Evolutionary conservation across 768 basidiomycete species (phyloP).

Genomic region (Mycena haematopus): DNA sequence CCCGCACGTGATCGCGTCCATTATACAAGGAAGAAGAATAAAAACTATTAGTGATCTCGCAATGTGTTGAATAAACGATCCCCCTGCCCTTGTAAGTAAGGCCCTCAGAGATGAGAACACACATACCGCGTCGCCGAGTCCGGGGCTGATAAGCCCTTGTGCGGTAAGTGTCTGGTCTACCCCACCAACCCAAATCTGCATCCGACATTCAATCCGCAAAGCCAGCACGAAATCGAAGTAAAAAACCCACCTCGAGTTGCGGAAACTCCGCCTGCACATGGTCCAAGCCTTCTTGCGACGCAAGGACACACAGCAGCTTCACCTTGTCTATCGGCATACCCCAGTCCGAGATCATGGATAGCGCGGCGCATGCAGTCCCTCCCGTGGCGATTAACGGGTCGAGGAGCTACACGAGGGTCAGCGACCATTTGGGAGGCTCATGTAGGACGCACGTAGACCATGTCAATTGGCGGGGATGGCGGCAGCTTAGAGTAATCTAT

Average conservation of each 20-base stretch:
- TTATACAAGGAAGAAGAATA: neutral
- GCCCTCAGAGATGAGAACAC: conserved; percentile 2
- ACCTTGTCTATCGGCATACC: conserved; percentile 77
- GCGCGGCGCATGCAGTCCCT: conserved; percentile 87
- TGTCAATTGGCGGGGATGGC: conserved; percentile 73
- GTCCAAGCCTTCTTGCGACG: conserved; percentile 73
- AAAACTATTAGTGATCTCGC: conserved; percentile 37
- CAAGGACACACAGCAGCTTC: conserved; percentile 84
- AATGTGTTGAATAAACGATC: conserved; percentile 85
- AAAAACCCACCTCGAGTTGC: conserved; percentile 71
- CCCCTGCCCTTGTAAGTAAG: conserved; percentile 54
- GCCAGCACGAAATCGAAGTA: conserved; percentile 2
- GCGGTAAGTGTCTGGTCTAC: conserved; percentile 75
- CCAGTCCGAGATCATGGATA: conserved; percentile 87
- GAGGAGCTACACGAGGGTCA: conserved; percentile 49
- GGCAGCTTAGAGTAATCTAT: conserved; percentile 93
- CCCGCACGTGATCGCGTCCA: conserved; percentile 30
- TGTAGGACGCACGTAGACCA: conserved; percentile 55
- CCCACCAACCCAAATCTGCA: conserved; percentile 85
- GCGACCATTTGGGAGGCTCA: neutral
- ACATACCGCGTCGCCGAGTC: conserved; percentile 88
- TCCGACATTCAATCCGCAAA: neutral
- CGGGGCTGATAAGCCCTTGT: conserved; percentile 86
- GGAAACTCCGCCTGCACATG: conserved; percentile 74
- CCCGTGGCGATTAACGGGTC: conserved; percentile 96